Conservation (phyloP, 1,284 basidiomycete genomes). For the Tremellales sp. region DNA sequence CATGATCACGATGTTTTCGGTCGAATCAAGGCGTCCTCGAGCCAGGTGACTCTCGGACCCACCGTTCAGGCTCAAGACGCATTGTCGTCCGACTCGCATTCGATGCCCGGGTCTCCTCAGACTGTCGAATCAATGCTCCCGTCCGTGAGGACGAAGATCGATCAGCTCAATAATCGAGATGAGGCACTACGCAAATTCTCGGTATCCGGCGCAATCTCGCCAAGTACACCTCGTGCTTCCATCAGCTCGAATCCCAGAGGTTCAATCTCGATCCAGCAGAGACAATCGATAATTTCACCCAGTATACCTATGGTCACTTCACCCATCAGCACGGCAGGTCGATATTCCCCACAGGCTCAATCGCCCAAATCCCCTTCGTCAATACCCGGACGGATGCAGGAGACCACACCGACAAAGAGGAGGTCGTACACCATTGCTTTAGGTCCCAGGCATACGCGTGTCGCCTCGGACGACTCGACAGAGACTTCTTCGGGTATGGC, state of each 20-base stretch:
- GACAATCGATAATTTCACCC: not conserved
- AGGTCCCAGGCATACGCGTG: conserved; percentile 17
- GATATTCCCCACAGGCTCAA: not conserved
- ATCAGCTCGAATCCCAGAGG: not conserved
- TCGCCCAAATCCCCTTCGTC: not conserved
- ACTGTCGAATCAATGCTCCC: conserved; percentile 24
- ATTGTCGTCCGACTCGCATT: not conserved
- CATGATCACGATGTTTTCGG: not conserved
- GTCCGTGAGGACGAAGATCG: conserved; percentile 32
- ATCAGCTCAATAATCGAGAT: conserved; percentile 37
- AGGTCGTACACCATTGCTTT: conserved; percentile 34
- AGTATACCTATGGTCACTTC: not conserved
- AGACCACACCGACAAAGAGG: conserved; percentile 7
- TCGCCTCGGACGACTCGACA: conserved; percentile 9
- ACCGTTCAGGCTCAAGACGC: not conserved
- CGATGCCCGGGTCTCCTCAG: not conserved
- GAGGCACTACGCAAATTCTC: conserved; percentile 39
- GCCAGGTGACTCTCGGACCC: too few species aligned
- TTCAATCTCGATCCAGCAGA: not conserved
- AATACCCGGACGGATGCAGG: not conserved
- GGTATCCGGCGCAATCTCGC: conserved; percentile 17
- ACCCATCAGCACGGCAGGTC: not conserved
- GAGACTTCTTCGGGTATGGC: not conserved
- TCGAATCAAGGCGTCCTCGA: not conserved
- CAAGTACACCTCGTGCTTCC: not conserved